Evolutionary conservation across 2,329 filamentous ascomycete species (phyloP), one percentile per base, ranked within the genome.

Genomic region (Microdochium paspali): DNA sequence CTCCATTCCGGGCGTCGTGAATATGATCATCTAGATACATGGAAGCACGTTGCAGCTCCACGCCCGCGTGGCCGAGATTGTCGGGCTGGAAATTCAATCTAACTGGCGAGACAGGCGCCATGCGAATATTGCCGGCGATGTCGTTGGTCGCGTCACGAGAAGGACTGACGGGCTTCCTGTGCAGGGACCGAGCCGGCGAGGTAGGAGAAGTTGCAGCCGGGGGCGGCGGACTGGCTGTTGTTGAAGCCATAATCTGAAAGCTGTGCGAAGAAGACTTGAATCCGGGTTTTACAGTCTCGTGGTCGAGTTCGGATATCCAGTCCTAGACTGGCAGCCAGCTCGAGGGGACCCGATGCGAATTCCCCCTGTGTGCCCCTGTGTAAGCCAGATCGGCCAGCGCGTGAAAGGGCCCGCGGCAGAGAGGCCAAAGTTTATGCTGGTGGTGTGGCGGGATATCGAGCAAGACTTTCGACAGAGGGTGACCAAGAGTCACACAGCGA

Each of bases 41-140:
- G 15, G 24, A 39, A 15, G 23, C 35, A 20, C 35, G 35, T 21
- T 40, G 35, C 18, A 21, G 35, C 57, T 79, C 74, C 49, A 82
- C 72, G 53, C 71, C 68, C 25, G 66, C 74, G 54, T 74, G 74
- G 25, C 67, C 66, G 73, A 73, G 79, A 57, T 73, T 69, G 39
- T 76, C 74, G 23, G 68, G 63, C 45, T 74, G 73, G 47, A 76
- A 72, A 56, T 75, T 78, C 47, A 80, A 69, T 49, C 66, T 70
- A 48, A 79, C 75, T 18, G 79, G 77, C 35, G 79, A 81, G 24
- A 73, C 66, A 25, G 78, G 77, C 15, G 71, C 68, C 45, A 74
- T 70, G 51, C 72, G 70, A 50, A 80, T 64, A 50, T 68, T 67
- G 23, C 44, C 45, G 25, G 23, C 4, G 1, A 40, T 25, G 35